These are phyloP conservation scores for Stagonosporopsis vannaccii DNA, from an alignment of 2,329 filamentous ascomycete species.

Conservation along the genomic window DNA sequence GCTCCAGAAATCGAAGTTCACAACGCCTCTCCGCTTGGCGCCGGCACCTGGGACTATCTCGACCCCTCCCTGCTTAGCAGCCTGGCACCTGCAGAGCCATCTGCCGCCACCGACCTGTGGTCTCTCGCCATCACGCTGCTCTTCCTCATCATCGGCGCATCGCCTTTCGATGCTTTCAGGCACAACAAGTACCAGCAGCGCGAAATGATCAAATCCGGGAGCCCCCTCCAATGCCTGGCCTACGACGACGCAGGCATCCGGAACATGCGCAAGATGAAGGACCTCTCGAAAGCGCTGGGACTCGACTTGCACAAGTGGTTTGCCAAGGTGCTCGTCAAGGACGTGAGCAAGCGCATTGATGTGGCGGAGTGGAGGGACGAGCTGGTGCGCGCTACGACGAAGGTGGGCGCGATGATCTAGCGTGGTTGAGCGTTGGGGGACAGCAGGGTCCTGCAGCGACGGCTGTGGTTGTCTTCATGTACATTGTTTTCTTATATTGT, in stretches of 20 bases:
- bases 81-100: constrained; percentile 33
- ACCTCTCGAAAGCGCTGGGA: constrained; percentile 32
- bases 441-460: not conserved
- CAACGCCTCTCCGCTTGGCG: constrained; percentile 44
- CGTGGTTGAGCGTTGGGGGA: not conserved
- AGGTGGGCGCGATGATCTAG: constrained; percentile 4
- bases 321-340: constrained; percentile 45
- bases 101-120: constrained; percentile 53
- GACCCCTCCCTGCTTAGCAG: constrained; percentile 44
- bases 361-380: constrained; percentile 39
- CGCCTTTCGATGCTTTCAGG: constrained; percentile 51
- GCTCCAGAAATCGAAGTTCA: constrained; percentile 17
- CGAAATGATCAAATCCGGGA: constrained; percentile 54
- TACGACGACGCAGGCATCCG: constrained; percentile 45
- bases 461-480: not conserved
- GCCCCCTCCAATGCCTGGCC: constrained; percentile 49
- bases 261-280: constrained; percentile 41
- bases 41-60: constrained; percentile 58
- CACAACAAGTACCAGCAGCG: constrained; percentile 52
- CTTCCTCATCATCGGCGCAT: constrained; percentile 51
- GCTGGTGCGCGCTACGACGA: constrained; percentile 17
- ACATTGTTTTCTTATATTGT: not conserved
- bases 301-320: constrained; percentile 47
- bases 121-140: constrained; percentile 55
- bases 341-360: constrained; percentile 39